Evolutionary conservation across 2,329 filamentous ascomycete species (phyloP).

Genomic region (Phialophora verrucosa): DNA sequence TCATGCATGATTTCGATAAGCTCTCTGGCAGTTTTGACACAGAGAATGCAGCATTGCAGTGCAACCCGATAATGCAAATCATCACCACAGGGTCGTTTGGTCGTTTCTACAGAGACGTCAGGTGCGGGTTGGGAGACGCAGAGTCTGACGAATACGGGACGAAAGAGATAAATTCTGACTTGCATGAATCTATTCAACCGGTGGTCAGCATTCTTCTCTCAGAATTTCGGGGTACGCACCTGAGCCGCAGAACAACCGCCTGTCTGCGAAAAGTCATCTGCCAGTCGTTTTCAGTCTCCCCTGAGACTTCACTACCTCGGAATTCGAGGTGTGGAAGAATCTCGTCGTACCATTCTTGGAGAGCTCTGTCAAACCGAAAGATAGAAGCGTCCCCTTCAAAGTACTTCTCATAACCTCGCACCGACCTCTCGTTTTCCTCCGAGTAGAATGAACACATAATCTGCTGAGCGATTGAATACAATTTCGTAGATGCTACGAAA

Average conservation of each 20-base stretch:
- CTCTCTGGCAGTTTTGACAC: slow-evolving; percentile 18
- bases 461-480: slow-evolving; percentile 20
- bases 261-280: slow-evolving; percentile 18
- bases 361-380: slow-evolving; percentile 13
- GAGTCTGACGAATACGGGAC: slow-evolving; percentile 20
- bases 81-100: slow-evolving; percentile 7
- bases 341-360: slow-evolving; percentile 12
- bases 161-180: slow-evolving; percentile 21
- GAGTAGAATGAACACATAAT: slow-evolving; percentile 19
- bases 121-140: not conserved
- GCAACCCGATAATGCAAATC: slow-evolving; percentile 14
- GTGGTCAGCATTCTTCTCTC: no score
- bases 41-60: slow-evolving; percentile 23
- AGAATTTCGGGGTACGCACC: not conserved
- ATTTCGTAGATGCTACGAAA: slow-evolving; percentile 18
- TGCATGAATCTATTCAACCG: not conserved
- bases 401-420: slow-evolving; percentile 4
- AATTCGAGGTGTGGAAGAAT: no score
- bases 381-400: slow-evolving; percentile 13
- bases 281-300: not conserved
- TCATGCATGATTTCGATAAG: slow-evolving; percentile 20
- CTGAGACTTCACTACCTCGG: no score
- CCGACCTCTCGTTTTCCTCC: not conserved
- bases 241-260: slow-evolving; percentile 20
- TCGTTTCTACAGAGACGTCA: not conserved